Evolutionary conservation across 179 eudicot genomes (phyloP).

Genomic region (Sideroxylon spinosum): DNA sequence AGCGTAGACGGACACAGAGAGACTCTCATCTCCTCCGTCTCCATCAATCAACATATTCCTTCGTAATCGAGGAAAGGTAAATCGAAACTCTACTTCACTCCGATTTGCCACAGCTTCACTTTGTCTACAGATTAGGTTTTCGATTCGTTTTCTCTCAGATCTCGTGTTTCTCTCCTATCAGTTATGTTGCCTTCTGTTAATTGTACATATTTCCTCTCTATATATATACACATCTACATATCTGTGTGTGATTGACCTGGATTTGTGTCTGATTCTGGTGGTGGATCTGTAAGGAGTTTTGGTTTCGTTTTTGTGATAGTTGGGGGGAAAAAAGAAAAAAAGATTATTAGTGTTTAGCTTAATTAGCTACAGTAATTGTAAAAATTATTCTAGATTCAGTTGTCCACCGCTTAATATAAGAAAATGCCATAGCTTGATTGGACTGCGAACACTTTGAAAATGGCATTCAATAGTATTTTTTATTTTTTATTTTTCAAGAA

Average conservation of each 20-base stretch:
- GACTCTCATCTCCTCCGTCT: neutral
- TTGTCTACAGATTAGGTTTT: neutral
- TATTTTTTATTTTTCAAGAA: too few species aligned
- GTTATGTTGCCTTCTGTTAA: neutral
- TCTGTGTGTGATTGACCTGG: neutral
- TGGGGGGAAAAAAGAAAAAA: too few species aligned
- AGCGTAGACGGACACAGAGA: neutral
- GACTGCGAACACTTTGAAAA: neutral
- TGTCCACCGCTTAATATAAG: neutral
- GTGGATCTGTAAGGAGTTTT: neutral
- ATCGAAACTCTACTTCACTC: neutral
- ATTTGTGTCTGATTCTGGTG: neutral
- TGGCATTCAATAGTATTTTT: too few species aligned
- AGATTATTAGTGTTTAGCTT: neutral
- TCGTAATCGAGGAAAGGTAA: neutral
- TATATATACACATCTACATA: neutral
- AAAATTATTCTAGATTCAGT: neutral
- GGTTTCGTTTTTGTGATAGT: neutral
- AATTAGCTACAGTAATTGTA: neutral
- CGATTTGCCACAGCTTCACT: neutral
- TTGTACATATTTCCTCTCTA: neutral
- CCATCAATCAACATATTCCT: neutral
- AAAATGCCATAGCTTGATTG: too few species aligned
- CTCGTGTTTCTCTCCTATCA: neutral
- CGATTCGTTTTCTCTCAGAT: neutral